Base-by-base conservation (phyloP, 2,329 filamentous ascomycete species). In the Nemania diffusa region DNA sequence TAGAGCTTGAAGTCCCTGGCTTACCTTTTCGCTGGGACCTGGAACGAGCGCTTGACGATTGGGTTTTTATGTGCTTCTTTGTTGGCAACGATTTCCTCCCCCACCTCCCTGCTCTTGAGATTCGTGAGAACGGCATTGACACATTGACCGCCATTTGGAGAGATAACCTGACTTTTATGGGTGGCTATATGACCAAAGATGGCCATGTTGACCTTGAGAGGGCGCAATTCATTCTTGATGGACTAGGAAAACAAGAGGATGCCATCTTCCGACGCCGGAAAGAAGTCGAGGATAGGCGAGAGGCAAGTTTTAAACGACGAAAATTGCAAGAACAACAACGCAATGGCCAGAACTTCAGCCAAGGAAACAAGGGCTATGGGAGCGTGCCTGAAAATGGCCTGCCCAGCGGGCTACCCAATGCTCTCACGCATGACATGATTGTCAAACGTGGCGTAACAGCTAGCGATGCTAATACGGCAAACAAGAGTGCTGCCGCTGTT, bases 41-140 rank as follows among this genome's bases (percentile, higher is more conserved):
- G 51, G 96, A 99, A 80, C 90, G 96, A 71, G 94, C 94, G 27
- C 88, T 98, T 66, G 96, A 98, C 79, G 95, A 98, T 78, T 98
- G 95, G 96, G 93, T 98, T 15, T 98, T 98, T 79, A 96, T 98
- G 90, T 98, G 95, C 82, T 98, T 97, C 82, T 98, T 98, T 78
- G 95, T 98, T 64, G 95, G 95, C 72, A 99, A 99, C 80, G 97
- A 99, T 83, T 99, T 99, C 82, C 83, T 99, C 73, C 96, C 96
- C 57, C 96, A 99, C 84, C 84, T 99, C 65, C 96, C 96, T n/a
- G 97, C 95, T 75, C 86, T 99, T 65, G 96, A 98, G 79, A 98
- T 99, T 78, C 90, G 96, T 68, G 96, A 99, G 77, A 94, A 97
- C 78, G 95, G 95, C 56, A 99, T 99, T 76, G 95, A 99, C 77